phyloP scores from a whole-genome alignment of 2,329 filamentous ascomycete genomes.

The Hypoxylon sp. region DNA sequence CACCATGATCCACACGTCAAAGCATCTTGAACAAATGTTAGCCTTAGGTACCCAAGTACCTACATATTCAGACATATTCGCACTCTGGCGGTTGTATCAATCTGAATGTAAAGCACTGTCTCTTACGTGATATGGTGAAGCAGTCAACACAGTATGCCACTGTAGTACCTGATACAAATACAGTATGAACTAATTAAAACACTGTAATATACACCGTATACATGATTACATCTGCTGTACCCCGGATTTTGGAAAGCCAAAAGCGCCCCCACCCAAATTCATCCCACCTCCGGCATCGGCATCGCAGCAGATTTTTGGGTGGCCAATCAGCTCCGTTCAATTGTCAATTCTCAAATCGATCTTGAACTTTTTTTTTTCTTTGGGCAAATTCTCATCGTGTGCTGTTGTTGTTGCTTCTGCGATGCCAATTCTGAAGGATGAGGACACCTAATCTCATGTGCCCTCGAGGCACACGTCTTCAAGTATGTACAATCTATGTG shows the following conservation, averaged over 20 bases:
- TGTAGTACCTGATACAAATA: background rate
- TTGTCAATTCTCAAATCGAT: conserved; percentile 43
- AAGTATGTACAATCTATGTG: conserved; percentile 44
- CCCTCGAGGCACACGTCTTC: conserved; percentile 52
- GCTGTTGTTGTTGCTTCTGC: conserved; percentile 42
- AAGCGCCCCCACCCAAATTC: background rate
- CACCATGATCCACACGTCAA: no score
- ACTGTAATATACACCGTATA: background rate
- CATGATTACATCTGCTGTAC: conserved; percentile 24
- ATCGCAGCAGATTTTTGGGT: conserved; percentile 35
- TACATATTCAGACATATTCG: no score
- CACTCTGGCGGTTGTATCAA: no score
- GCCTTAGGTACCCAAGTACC: no score
- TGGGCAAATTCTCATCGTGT: conserved; percentile 24
- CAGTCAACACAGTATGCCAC: no score
- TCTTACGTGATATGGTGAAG: no score
- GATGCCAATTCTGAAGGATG: conserved; percentile 56
- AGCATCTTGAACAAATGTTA: no score
- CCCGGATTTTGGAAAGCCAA: conserved; percentile 28
- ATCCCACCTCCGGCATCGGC: conserved; percentile 38
- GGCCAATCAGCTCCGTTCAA: conserved; percentile 49
- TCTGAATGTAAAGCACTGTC: no score
- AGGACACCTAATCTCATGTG: conserved; percentile 54
- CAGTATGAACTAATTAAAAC: background rate
- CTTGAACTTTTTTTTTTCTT: conserved; percentile 37